These are phyloP conservation scores for Linum trigynum DNA, from an alignment of 345 rosid genomes.

Conservation along the genomic window DNA sequence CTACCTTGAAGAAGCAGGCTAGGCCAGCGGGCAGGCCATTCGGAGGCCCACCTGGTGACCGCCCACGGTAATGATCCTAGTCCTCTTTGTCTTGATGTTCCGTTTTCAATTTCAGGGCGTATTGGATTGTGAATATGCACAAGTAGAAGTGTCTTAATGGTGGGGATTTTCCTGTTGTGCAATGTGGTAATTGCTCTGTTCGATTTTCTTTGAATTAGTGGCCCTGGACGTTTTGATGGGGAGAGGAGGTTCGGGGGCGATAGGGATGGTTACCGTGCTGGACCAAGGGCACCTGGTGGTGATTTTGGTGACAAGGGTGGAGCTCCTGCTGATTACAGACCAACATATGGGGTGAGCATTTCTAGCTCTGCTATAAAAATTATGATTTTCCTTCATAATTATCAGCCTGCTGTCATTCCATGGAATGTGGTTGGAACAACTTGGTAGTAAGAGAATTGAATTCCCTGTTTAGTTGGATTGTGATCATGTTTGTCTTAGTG, in stretches of 20 bases:
- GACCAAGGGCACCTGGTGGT: slow-evolving; percentile 3
- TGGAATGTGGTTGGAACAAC: neutral
- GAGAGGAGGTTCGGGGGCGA: slow-evolving; percentile 7
- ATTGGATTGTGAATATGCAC: neutral
- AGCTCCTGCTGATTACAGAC: slow-evolving; percentile 6
- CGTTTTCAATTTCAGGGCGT: neutral
- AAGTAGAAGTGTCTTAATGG: neutral
- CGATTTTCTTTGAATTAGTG: neutral
- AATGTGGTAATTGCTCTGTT: neutral
- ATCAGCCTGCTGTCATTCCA: too few relatives aligned
- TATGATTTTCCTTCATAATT: too few relatives aligned
- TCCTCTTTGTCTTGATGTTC: neutral
- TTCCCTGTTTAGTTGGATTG: too few relatives aligned
- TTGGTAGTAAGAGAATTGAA: neutral
- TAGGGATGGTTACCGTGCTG: slow-evolving; percentile 2
- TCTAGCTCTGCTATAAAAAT: neutral
- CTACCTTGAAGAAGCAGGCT: slow-evolving; percentile 6
- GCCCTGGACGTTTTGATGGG: neutral
- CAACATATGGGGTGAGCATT: slow-evolving; percentile 1
- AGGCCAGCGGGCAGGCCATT: neutral
- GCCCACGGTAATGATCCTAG: slow-evolving; percentile 3
- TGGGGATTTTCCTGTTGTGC: neutral
- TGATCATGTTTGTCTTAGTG: neutral
- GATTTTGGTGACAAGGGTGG: slow-evolving; percentile 3
- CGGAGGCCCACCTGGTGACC: slow-evolving; percentile 1